Evolutionary conservation across 1,284 basidiomycete genomes (phyloP), one percentile per base, ranked within the genome.

Genomic region (Ceratobasidium sp.): DNA sequence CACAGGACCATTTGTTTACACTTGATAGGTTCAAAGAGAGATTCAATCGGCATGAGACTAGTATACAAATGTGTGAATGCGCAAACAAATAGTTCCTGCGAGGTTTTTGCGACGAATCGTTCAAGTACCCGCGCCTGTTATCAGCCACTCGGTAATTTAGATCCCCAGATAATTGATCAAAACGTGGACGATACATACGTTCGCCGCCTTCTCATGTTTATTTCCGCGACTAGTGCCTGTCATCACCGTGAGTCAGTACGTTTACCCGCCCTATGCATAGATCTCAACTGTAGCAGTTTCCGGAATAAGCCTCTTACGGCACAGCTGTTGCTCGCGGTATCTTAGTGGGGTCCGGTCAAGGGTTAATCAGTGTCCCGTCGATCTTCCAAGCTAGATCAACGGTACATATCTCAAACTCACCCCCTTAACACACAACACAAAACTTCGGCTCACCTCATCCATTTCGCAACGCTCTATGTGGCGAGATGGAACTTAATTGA

Each of bases 121-220:
- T 56, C 29, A 56, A 56, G 22, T 27, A 60, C 36, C 36, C 11
- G 36, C 36, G 36, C 36, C 36, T 11, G 36, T 41, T 41, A 41
- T 41, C 36, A 41, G 36, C 36, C 11, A 11, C 36, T 11, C 36
- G 36, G 36, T 41, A 41, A 41, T 41, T 41, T 41, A 41, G 36
- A 41, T 41, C 36, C 36, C 11, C 36, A 41, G 36, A 11, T 41
- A 41, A 41, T 41, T 41, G 36, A 41, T 41, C 36, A 41, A 41
- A 41, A 41, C 36, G 36, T 11, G 6, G 4, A 11, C 4, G 36
- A 41, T 41, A 5, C 36, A 11, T 31, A 33, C 31, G 29, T 56
- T 50, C 53, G 69, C 44, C 45, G 69, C 9, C 57, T 60, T 72
- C 57, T 24, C 44, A 72, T 57, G 69, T 57, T 62, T 72, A 47